phyloP scores from a whole-genome alignment of 345 rosid species.

The Citrus trifoliata region DNA sequence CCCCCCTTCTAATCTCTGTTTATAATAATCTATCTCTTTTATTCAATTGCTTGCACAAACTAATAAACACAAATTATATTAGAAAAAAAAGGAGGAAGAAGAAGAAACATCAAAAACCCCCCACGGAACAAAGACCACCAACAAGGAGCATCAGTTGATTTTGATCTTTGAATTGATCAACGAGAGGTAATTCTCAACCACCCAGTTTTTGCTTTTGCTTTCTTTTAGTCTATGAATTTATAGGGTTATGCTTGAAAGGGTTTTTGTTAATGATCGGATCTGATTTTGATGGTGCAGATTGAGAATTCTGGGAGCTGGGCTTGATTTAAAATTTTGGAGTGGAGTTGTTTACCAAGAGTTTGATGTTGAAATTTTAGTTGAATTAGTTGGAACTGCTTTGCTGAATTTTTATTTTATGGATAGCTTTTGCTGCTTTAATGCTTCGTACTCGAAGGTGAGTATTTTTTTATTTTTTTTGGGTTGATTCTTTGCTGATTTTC shows the following conservation, averaged over 20 bases:
- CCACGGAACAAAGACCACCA: background rate
- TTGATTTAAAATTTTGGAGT: slow-evolving; percentile 16
- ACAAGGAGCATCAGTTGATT: background rate
- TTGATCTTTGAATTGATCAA: slow-evolving; percentile 13
- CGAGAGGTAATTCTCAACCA: slow-evolving; percentile 21
- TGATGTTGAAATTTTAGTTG: slow-evolving; percentile 24
- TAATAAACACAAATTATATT: background rate
- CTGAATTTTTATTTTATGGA: slow-evolving; percentile 31
- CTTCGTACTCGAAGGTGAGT: slow-evolving; percentile 33
- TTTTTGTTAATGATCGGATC: slow-evolving; percentile 13
- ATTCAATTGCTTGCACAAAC: slow-evolving; percentile 30
- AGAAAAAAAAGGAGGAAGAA: background rate
- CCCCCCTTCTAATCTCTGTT: background rate
- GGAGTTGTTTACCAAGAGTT: background rate
- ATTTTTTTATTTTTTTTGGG: background rate
- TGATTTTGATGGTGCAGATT: slow-evolving; percentile 26
- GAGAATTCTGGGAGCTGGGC: slow-evolving; percentile 16
- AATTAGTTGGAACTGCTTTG: slow-evolving; percentile 9
- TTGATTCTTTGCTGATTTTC: background rate
- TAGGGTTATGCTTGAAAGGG: slow-evolving; percentile 6
- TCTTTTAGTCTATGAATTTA: background rate
- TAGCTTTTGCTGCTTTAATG: slow-evolving; percentile 37
- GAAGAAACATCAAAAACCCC: background rate
- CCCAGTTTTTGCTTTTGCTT: slow-evolving; percentile 14
- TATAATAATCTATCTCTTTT: slow-evolving; percentile 8